Evolutionary conservation across 495 filamentous ascomycete species (phyloP), one percentile per base, ranked within the genome.

Genomic region (Hypoxylon fuscum): DNA sequence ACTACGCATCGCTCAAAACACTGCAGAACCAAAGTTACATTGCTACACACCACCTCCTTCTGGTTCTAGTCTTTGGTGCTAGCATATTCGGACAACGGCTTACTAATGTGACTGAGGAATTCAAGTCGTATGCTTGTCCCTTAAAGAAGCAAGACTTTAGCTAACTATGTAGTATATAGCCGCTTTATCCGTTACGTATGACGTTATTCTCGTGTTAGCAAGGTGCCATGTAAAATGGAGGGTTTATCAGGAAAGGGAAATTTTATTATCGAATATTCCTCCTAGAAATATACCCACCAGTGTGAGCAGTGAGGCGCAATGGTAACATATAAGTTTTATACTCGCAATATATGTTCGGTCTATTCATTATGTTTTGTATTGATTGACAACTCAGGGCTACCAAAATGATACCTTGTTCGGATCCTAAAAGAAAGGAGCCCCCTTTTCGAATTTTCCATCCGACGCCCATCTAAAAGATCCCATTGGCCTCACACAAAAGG

Each of bases 41-140:
- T 44, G 41, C 9, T 22, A 27, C 12, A 23, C 41, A 44, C 21
- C 18, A 44, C 12, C 18, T 25, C 23, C 41, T 44, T 14, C 41
- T 18, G 6, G 20, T 44, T 44, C 41, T 44, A 14, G 41, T 44
- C 41, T 44, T 44, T 11, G 41, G 41, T 44, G 41, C 41, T 14
- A 27, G 18, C 21, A 2, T 25, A 44, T 44, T 22, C n/a, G 41
- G 41, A 44, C 41, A 27, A 25, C 11, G 41, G 20, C 25, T 44
- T n/a, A 12, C 41, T 5, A 25, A 18, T 44, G 18, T 44, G n/a
- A 27, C 21, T n/a, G 41, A 25, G 11, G 41, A 44, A 14, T 11
- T 44, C 25, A n/a, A n/a, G 41, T 44, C 10, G 41, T 44, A 44
- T n/a, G 41, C n/a, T n/a, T 44, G 25, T 27, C 21, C 10, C 41